phyloP scores from a whole-genome alignment of 176 grass and related monocot genomes.

The Aechmea fasciata region DNA sequence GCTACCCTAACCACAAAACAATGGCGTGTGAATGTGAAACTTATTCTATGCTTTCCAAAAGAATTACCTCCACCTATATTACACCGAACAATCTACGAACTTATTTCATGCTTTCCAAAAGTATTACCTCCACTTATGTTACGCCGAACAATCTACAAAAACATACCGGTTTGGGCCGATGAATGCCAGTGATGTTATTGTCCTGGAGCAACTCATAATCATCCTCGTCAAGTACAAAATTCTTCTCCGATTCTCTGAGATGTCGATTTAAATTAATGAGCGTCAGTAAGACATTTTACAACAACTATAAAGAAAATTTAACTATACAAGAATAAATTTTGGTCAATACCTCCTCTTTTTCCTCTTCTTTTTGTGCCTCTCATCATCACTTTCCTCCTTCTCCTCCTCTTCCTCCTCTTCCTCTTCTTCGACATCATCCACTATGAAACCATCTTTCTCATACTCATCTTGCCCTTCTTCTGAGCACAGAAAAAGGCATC shows the following conservation, averaged over 20 bases:
- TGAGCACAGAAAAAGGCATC: conserved; percentile 20
- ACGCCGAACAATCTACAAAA: neutral
- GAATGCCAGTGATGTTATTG: conserved; percentile 81
- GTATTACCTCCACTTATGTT: neutral
- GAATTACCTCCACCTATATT: neutral
- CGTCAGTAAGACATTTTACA: neutral
- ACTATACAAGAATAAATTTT: neutral
- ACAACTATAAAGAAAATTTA: neutral
- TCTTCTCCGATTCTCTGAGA: conserved; percentile 64
- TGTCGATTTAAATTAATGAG: neutral
- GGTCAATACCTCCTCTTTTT: conserved; percentile 60
- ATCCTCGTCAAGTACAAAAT: conserved; percentile 87
- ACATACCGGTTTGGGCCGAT: conserved; percentile 66
- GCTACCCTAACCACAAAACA: conserved; percentile 30
- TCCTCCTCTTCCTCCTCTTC: conserved; percentile 68
- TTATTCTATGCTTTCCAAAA: neutral
- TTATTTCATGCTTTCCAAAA: neutral
- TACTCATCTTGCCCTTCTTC: conserved; percentile 86
- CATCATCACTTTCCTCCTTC: conserved; percentile 51
- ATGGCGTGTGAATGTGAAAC: neutral
- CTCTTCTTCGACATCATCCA: conserved; percentile 82
- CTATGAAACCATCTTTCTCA: conserved; percentile 95
- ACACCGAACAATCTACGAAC: neutral
- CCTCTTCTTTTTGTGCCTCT: conserved; percentile 71
- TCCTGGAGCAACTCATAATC: conserved; percentile 95